These are phyloP conservation scores for Danielia reshetovae DNA, from an alignment of 805 yeast species.

Conservation along the genomic window DNA sequence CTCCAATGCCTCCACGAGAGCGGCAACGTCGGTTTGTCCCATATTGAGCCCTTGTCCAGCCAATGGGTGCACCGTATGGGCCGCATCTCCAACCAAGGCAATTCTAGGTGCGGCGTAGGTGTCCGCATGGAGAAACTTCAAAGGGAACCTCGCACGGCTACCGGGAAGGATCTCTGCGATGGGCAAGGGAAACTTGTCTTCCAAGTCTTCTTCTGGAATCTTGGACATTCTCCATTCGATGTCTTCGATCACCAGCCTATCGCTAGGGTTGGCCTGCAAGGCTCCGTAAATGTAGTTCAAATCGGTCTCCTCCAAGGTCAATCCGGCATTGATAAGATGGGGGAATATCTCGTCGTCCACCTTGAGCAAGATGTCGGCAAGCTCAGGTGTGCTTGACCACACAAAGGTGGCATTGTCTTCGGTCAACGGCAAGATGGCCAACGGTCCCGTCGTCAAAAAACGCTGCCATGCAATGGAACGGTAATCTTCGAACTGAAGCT, in stretches of 20 bases:
- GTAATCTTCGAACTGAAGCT: conserved; percentile 67
- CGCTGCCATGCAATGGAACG: conserved; percentile 88
- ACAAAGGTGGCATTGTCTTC: conserved; percentile 85
- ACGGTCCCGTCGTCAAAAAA: conserved; percentile 86
- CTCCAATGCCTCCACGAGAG: conserved; percentile 66
- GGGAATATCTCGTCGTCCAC: conserved; percentile 62
- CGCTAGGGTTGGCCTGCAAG: conserved; percentile 34
- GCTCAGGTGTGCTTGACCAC: conserved; percentile 83
- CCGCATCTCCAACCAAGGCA: conserved; percentile 97
- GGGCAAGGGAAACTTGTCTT: conserved; percentile 64
- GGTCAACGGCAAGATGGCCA: conserved; percentile 88
- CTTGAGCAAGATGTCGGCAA: conserved; percentile 58
- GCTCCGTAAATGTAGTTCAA: conserved; percentile 60
- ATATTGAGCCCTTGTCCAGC: conserved; percentile 98
- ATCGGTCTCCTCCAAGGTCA: conserved; percentile 74
- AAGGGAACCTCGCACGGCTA: conserved; percentile 85
- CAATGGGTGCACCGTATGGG: conserved; percentile 94
- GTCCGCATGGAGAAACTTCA: conserved; percentile 86
- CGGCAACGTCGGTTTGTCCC: conserved; percentile 92
- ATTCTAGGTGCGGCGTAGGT: conserved; percentile 78
- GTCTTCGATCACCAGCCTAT: conserved; percentile 57
- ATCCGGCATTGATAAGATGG: conserved; percentile 77
- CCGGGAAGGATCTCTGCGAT: conserved; percentile 54
- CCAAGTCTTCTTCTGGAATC: conserved; percentile 41
- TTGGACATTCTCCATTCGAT: conserved; percentile 64